Base-by-base conservation (phyloP, 1,139 yeast species). In the Sugiyamaella japonica region DNA sequence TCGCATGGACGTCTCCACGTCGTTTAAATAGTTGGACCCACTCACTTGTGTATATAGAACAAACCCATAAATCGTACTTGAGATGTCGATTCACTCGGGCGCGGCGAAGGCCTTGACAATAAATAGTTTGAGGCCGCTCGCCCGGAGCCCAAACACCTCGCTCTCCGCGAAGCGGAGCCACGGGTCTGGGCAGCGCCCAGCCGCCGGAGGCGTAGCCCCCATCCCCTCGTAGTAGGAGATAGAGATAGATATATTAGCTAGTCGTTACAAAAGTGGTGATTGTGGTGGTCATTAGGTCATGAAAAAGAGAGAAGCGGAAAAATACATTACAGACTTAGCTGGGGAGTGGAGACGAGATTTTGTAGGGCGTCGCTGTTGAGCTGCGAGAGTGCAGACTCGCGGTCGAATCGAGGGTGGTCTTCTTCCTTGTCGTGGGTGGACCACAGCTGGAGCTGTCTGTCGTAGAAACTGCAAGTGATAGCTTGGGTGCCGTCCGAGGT, bases 401-500 rank as follows among this genome's bases (percentile, higher is more conserved):
- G 48, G 9, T 32, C 48, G 29, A 44, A 44, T 15, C 48, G 48
- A 34, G 48, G 48, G 32, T 48, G 29, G 39, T 42, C 47, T 10
- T 40, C 50, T 28, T 53, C 54, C 28, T 51, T 46, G 16, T 47
- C 60, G 29, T 32, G 45, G 44, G 60, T 59, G 48, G 45, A 59
- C 97, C 97, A 91, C 36, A 78, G 69, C 63, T 89, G 96, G 1
- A 91, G 80, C 23, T 86, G 82, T 56, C 81, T 80, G 69, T 93
- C 99, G 71, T 93, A 93, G 69, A 93, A 93, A 53, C 97, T 89
- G 67, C 97, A 90, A 0, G 97, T 90, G 2, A 83, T 85, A 2
- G 86, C 78, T 1, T 68, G 66, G 4, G 54, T 53, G 5, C 79
- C 81, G 15, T 75, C 74, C 0, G 67, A 68, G 9, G 79, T 73